These are phyloP conservation scores for Hericium coralloides DNA, from an alignment of 768 basidiomycete genomes.

Conservation along the genomic window DNA sequence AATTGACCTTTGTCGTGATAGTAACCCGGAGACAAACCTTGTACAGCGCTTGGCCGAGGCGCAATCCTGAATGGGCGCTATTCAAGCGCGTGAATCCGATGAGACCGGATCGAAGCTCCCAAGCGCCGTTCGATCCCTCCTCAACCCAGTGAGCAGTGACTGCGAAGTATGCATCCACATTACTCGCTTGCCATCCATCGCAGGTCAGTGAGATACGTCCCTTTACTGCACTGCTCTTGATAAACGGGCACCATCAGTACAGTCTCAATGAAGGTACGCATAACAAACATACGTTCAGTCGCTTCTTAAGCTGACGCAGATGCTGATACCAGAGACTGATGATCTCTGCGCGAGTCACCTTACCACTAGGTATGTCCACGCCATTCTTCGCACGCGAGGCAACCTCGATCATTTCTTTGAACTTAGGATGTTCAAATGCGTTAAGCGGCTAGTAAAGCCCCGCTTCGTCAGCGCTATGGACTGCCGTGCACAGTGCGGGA, in stretches of 20 bases:
- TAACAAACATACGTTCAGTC: conserved; percentile 16
- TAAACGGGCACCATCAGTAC: not conserved
- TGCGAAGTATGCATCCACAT: conserved; percentile 30
- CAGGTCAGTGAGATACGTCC: conserved; percentile 27
- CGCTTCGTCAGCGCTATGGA: not conserved
- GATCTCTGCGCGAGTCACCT: conserved; percentile 20
- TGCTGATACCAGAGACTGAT: conserved; percentile 20
- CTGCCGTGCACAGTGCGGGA: not conserved
- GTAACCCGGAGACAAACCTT: no score
- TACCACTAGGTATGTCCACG: conserved; percentile 26
- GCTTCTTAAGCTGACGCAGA: not conserved
- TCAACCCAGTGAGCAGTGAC: conserved; percentile 34
- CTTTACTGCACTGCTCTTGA: conserved; percentile 14
- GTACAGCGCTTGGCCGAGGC: conserved; percentile 16
- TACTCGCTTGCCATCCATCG: conserved; percentile 33
- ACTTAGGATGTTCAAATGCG: conserved; percentile 26
- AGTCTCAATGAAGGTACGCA: not conserved
- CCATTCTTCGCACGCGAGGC: conserved; percentile 28
- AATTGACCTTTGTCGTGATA: no score
- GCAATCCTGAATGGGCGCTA: conserved; percentile 26
- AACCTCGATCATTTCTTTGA: conserved; percentile 27
- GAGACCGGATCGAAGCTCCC: conserved; percentile 22
- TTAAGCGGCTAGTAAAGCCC: conserved; percentile 17
- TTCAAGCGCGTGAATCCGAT: conserved; percentile 29
- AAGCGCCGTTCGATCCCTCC: conserved; percentile 17